A percentile compares a stretch with the other conserved stretches of the same genome.
Conservation (phyloP, 2,329 filamentous ascomycete genomes). For the Talaromyces sp. region DNA sequence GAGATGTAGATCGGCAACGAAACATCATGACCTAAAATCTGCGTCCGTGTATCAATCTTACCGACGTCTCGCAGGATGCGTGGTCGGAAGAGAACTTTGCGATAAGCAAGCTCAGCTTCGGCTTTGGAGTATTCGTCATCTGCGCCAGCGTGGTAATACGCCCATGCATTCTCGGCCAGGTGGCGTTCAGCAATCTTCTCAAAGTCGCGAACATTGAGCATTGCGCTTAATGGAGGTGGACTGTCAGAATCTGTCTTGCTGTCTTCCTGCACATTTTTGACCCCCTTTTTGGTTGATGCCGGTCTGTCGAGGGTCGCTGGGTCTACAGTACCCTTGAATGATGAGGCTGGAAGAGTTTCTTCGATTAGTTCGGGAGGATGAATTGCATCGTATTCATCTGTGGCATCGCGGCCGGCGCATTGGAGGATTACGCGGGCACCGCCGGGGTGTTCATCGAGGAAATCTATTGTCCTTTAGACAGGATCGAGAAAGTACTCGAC, state of each 20-base stretch:
- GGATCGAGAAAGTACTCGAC: background rate
- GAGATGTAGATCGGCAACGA: conserved; percentile 43
- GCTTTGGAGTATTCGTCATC: conserved; percentile 49
- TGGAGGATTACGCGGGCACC: conserved; percentile 33
- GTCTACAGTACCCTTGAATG: conserved; percentile 24
- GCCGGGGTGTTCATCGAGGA: conserved; percentile 33
- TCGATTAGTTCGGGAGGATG: conserved; percentile 31
- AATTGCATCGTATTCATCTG: conserved; percentile 34
- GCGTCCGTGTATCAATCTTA: conserved; percentile 34
- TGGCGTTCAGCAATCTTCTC: conserved; percentile 33
- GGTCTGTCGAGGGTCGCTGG: conserved; percentile 22
- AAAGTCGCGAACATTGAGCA: conserved; percentile 40
- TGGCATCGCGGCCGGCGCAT: conserved; percentile 35
- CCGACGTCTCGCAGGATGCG: conserved; percentile 43
- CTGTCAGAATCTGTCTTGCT: background rate
- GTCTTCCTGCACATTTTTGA: background rate
- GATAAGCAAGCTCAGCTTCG: conserved; percentile 42
- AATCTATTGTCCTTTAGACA: conserved; percentile 23
- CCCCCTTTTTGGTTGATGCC: background rate
- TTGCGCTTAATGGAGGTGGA: conserved; percentile 28
- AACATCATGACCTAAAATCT: conserved; percentile 31
- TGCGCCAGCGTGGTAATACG: conserved; percentile 49
- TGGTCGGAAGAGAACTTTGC: conserved; percentile 47
- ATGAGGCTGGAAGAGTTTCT: conserved; percentile 26
- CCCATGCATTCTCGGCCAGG: conserved; percentile 33